These are phyloP conservation scores for Apium graveolens DNA, from an alignment of 129 eudicot species.

Conservation along the genomic window DNA sequence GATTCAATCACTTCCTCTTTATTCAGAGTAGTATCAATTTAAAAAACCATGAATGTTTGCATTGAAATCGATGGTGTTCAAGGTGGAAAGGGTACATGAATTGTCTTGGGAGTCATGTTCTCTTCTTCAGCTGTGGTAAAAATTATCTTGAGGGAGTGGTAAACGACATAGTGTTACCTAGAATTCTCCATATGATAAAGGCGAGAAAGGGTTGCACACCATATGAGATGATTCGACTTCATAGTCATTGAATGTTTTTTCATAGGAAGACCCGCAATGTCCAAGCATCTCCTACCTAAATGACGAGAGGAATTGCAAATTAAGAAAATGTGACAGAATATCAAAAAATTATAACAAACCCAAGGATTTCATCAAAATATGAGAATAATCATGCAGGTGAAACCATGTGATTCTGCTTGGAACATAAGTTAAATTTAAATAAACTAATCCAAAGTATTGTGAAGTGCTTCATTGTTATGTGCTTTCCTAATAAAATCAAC, in stretches of 20 bases:
- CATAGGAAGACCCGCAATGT: constrained; percentile 51
- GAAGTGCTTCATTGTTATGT: too few relatives aligned
- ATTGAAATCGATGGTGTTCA: constrained; percentile 58
- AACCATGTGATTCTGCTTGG: neutral
- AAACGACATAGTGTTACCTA: constrained; percentile 33
- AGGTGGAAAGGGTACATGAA: constrained; percentile 51
- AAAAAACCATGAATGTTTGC: constrained; percentile 43
- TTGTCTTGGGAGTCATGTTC: constrained; percentile 57
- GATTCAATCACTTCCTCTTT: constrained; percentile 63
- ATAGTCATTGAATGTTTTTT: constrained; percentile 41
- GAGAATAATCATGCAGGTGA: neutral
- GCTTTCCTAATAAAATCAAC: neutral
- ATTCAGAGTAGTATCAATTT: constrained; percentile 8
- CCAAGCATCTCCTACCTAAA: constrained; percentile 68
- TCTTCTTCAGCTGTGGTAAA: constrained; percentile 39
- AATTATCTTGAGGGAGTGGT: constrained; percentile 55
- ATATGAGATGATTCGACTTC: constrained; percentile 34
- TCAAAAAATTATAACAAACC: neutral
- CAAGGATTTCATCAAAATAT: neutral
- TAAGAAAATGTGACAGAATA: neutral
- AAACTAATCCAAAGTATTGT: neutral
- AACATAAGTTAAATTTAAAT: neutral
- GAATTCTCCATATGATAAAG: constrained; percentile 55
- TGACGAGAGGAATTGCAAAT: constrained; percentile 1
- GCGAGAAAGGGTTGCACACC: constrained; percentile 70